phyloP scores from a whole-genome alignment of 306 rosid species.

The Cucumis cinereus region DNA sequence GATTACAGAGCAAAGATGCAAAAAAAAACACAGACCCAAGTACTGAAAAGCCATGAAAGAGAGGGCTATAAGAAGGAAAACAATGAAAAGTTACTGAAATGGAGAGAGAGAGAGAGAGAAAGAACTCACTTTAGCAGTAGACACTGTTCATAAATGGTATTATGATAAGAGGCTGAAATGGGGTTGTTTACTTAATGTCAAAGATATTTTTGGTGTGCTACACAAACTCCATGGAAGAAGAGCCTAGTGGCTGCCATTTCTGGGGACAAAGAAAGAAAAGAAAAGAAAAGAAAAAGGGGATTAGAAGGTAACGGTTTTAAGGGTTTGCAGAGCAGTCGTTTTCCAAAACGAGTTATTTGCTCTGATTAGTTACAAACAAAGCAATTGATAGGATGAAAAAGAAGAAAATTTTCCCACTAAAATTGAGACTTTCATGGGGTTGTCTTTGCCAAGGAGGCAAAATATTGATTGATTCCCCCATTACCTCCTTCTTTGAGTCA shows the following conservation, averaged over 20 bases:
- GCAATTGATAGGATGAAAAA: neutral
- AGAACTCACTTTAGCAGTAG: constrained; percentile 18
- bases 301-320: neutral
- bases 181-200: constrained; percentile 17
- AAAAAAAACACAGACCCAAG: constrained; percentile 21
- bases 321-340: constrained; percentile 11
- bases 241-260: constrained; percentile 30
- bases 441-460: constrained; percentile 7
- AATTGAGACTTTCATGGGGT: neutral
- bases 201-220: constrained; percentile 10
- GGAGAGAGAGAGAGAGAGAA: constrained; percentile 4
- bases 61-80: constrained; percentile 10
- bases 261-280: constrained; percentile 29
- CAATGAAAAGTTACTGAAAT: constrained; percentile 20
- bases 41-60: constrained; percentile 19
- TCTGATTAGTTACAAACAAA: constrained; percentile 3
- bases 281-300: neutral
- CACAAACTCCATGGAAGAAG: constrained; percentile 46
- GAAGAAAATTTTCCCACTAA: neutral
- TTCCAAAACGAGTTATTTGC: constrained; percentile 8
- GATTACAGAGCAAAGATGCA: constrained; percentile 7
- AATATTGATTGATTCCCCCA: neutral
- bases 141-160: constrained; percentile 24
- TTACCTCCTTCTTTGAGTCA: neutral
- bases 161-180: constrained; percentile 17